Evolutionary conservation across 2,329 filamentous ascomycete species (phyloP).

Genomic region (Aspergillus hiratsukae): DNA sequence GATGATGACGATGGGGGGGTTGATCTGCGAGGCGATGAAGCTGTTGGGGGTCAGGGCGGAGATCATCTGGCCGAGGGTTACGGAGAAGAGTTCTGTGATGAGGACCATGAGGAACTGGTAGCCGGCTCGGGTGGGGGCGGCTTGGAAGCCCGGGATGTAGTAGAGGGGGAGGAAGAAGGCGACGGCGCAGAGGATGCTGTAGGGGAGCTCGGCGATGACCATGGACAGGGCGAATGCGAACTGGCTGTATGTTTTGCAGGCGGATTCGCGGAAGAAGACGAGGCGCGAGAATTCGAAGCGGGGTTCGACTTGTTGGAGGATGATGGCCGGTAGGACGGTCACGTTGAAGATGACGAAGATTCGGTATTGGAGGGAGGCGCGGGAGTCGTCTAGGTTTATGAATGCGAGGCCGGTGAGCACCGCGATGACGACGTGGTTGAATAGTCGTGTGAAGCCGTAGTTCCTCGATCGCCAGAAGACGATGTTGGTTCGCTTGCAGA

Average conservation of each 20-base stretch:
- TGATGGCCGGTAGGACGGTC: conserved; percentile 72
- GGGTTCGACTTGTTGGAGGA: conserved; percentile 77
- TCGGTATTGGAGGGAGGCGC: conserved; percentile 73
- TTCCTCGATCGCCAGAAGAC: conserved; percentile 83
- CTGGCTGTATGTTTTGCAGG: conserved; percentile 79
- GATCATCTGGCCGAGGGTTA: conserved; percentile 72
- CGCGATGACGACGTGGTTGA: conserved; percentile 76
- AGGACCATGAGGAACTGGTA: conserved; percentile 85
- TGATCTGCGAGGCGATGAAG: conserved; percentile 73
- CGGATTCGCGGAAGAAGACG: conserved; percentile 81
- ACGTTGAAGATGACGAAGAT: conserved; percentile 90
- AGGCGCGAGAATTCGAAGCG: conserved; percentile 76
- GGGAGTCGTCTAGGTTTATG: conserved; percentile 70
- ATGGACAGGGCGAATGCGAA: conserved; percentile 74
- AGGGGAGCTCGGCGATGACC: conserved; percentile 79
- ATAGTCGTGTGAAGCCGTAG: conserved; percentile 82
- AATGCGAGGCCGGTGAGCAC: conserved; percentile 76
- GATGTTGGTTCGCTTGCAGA: conserved; percentile 67
- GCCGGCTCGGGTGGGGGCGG: conserved; percentile 61
- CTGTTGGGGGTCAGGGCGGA: conserved; percentile 72
- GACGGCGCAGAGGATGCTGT: conserved; percentile 74
- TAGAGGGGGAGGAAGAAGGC: conserved; percentile 79
- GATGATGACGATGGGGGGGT: conserved; percentile 78
- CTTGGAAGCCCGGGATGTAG: conserved; percentile 73
- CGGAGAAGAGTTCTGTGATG: conserved; percentile 77